Evolutionary conservation across 768 basidiomycete species (phyloP).

Genomic region (Gloeostereum incarnatum): DNA sequence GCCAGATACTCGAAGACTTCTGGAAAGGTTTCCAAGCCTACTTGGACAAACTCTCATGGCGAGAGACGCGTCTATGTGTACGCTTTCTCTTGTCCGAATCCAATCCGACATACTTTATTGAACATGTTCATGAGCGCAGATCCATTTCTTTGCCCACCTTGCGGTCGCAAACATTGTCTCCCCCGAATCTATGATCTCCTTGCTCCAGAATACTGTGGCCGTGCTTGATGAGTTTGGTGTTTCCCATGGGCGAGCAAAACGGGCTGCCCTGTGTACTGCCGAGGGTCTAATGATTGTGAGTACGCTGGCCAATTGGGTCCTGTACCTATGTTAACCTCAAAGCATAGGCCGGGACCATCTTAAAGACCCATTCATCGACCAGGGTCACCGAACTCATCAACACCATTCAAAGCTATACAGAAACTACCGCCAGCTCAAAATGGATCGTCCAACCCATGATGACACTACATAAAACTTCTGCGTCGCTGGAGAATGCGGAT

Average conservation of each 20-base stretch:
- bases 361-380: conserved; percentile 53
- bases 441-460: conserved; percentile 58
- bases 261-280: conserved; percentile 71
- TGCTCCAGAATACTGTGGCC: conserved; percentile 76
- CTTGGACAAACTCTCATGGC: conserved; percentile 86
- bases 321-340: too few species aligned
- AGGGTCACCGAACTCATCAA: conserved; percentile 60
- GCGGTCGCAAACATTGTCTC: conserved; percentile 71
- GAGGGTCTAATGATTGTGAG: conserved; percentile 73
- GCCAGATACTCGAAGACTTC: conserved; percentile 76
- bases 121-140: conserved; percentile 32
- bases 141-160: conserved; percentile 89
- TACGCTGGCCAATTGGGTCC: conserved; percentile 2
- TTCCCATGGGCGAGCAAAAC: conserved; percentile 75
- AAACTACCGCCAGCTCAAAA: conserved; percentile 47
- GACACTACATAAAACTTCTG: conserved; percentile 35
- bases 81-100: conserved; percentile 20
- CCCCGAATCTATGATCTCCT: conserved; percentile 65
- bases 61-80: conserved; percentile 82
- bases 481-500: conserved; percentile 40
- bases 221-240: conserved; percentile 89
- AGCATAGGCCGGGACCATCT: conserved; percentile 54
- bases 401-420: conserved; percentile 62
- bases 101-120: neutral
- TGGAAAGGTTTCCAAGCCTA: conserved; percentile 87